A percentile compares a stretch with the other conserved stretches of the same genome.
Evolutionary conservation across 148 eudicot genomes (phyloP).

Genomic region (Amaranthus cruentus): DNA sequence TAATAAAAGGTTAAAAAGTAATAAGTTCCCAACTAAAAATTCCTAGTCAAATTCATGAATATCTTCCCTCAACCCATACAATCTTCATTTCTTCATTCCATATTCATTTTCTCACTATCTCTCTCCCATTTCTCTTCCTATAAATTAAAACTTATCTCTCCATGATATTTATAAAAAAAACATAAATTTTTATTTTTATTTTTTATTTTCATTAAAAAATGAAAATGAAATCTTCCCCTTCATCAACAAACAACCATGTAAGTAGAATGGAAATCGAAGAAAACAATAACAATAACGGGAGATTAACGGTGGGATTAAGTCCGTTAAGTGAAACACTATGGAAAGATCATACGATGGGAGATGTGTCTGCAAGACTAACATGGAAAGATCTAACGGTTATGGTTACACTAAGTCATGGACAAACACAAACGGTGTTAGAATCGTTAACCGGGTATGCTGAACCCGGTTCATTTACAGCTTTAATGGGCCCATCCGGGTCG

Average conservation of each 20-base stretch:
- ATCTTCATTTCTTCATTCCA: constrained; percentile 10
- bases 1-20: not conserved
- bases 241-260: constrained; percentile 2
- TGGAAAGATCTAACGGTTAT: constrained; percentile 86
- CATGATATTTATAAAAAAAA: not conserved
- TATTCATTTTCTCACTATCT: not conserved
- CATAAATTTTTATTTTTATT: not conserved
- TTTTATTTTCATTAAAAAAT: not conserved
- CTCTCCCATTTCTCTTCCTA: not conserved
- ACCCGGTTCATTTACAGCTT: constrained; percentile 77
- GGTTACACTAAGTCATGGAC: constrained; percentile 70
- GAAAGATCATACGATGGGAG: constrained; percentile 62
- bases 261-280: constrained; percentile 20
- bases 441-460: constrained; percentile 83
- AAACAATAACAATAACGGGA: not conserved
- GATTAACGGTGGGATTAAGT: constrained; percentile 38
- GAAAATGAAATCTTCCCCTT: not conserved
- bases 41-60: constrained; percentile 27
- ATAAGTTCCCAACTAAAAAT: constrained; percentile 7
- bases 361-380: constrained; percentile 77
- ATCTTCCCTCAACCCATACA: constrained; percentile 14
- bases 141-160: not conserved
- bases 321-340: constrained; percentile 85
- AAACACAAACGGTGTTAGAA: constrained; percentile 76
- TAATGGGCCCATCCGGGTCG: constrained; percentile 98